Evolutionary conservation across 257 asterid genomes (phyloP), one percentile per base, ranked within the genome.

Genomic region (Thymus mandschuricus): DNA sequence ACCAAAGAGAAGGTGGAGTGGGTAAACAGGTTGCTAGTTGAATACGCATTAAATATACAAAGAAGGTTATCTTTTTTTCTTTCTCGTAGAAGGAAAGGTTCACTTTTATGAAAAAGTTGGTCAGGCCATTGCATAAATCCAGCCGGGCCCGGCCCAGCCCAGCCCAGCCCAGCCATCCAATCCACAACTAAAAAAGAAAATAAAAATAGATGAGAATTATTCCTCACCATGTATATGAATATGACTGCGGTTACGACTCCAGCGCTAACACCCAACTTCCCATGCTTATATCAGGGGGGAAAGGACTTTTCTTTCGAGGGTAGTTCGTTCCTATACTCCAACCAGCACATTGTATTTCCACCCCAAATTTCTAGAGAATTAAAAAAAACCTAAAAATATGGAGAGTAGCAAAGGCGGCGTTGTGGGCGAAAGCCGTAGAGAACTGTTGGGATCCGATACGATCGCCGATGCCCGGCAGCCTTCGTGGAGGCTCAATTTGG

Each of bases 401-500:
- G 84, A 79, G 58, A 68, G 54, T 65, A 60, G 64, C 46, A 27
- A 40, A 48, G 76, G 64, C 76, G 79, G 68, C 54, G 83, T 34
- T 35, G 68, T 38, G 6, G 80, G 79, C 5, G 85, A 81, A 9
- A 81, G 83, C 61, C 74, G 78, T 3, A 30, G 81, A 56, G 87
- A 81, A 61, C 76, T 81, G 77, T 60, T 80, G 29, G 71, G 78
- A 7, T 3, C 77, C n/a, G 70, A 46, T 48, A 79, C 52, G 70
- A 69, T 59, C 71, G 80, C 68, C 61, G 81, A 50, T 48, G 80
- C 44, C 2, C 64, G 55, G 0, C 57, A 52, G 12, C 60, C 88
- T 51, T 75, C 92, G 1, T 91, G 97, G 97, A 81, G 88, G 40
- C 86, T 87, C 73, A 70, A 91, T 71, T 72, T 91, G 5, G 70